Base-by-base conservation (phyloP, 2,329 filamentous ascomycete species). In the Xylariaceae sp. region DNA sequence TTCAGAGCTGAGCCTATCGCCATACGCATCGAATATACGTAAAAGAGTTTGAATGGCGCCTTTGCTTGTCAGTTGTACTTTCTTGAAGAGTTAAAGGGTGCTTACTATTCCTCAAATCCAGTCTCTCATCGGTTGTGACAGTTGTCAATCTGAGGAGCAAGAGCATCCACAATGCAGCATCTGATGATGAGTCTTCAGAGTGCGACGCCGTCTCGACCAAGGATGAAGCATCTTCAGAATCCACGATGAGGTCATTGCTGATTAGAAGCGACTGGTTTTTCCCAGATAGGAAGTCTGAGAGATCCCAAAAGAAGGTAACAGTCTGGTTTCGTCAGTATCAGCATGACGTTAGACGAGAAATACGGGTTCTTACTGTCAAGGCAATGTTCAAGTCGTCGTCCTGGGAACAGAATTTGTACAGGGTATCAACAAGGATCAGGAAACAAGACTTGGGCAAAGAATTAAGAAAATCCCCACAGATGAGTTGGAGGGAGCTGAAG, bases 351-450 rank as follows among this genome's bases (percentile, higher is more conserved):
- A 36, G 28, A 8, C 6, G 13, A 9, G 43, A 26, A 15, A 15
- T 2, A 3, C 33, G 2, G 3, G 6, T 12, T 15, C 78, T 64
- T 71, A 87, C 85, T 26, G 93, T 97, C 19, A 98, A 72, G 0
- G 91, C 91, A 56, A 97, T 94, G 53, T 98, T 98, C 29, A 98
- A 74, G 58, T 98, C 93, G 51, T 95, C 87, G 49, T 84, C 77
- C 62, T 98, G 93, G 1, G 83, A 85, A 53, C 88, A 89, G 64
- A 97, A 98, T 50, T 85, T 84, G 56, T 89, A 88, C 17, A 98
- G 76, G 9, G 90, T 89, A 66, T 95, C 86, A 47, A 97, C 82
- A 13, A 98, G 76, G 44, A 83, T 79, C 45, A 83, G 74, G 63
- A 85, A 87, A 68, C 78, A 96, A 37, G 72, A 78, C 60, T 79